These are phyloP conservation scores for Phalaenopsis hybrid DNA, from an alignment of 116 monocot genomes.

Conservation along the genomic window DNA sequence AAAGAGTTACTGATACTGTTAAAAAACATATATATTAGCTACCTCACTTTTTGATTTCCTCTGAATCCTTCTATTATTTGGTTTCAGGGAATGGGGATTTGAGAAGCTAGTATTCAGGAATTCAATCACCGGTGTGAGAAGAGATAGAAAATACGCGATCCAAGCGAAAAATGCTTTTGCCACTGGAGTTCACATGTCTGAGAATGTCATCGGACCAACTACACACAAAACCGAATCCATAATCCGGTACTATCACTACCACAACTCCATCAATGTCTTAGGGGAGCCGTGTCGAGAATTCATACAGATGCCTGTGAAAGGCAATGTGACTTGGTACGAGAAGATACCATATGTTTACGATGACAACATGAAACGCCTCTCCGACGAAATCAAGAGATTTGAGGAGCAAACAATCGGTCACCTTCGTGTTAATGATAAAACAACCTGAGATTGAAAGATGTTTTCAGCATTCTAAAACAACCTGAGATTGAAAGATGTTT, in stretches of 20 bases:
- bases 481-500: neutral
- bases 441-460: neutral
- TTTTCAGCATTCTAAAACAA: neutral
- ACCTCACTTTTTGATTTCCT: neutral
- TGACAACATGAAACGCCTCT: slow-evolving; percentile 49
- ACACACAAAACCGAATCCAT: slow-evolving; percentile 79
- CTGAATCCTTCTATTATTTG: slow-evolving; percentile 1
- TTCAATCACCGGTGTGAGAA: slow-evolving; percentile 57
- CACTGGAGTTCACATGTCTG: slow-evolving; percentile 94
- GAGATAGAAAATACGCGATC: slow-evolving; percentile 90
- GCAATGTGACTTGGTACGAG: slow-evolving; percentile 58
- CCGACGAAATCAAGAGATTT: slow-evolving; percentile 42
- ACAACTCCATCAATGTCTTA: slow-evolving; percentile 77
- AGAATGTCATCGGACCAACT: slow-evolving; percentile 75
- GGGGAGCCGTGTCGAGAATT: slow-evolving; percentile 80
- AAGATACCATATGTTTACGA: slow-evolving; percentile 73
- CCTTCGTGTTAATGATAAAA: slow-evolving; percentile 1
- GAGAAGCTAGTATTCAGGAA: slow-evolving; percentile 92
- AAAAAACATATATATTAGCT: neutral
- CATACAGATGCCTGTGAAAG: slow-evolving; percentile 43
- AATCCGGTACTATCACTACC: slow-evolving; percentile 95
- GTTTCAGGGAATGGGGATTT: slow-evolving; percentile 87
- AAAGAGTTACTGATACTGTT: neutral
- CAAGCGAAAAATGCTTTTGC: slow-evolving; percentile 87
- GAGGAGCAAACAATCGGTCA: slow-evolving; percentile 58